phyloP scores from a whole-genome alignment of 495 filamentous ascomycete genomes.

The Penicillium cosmopolitanum region DNA sequence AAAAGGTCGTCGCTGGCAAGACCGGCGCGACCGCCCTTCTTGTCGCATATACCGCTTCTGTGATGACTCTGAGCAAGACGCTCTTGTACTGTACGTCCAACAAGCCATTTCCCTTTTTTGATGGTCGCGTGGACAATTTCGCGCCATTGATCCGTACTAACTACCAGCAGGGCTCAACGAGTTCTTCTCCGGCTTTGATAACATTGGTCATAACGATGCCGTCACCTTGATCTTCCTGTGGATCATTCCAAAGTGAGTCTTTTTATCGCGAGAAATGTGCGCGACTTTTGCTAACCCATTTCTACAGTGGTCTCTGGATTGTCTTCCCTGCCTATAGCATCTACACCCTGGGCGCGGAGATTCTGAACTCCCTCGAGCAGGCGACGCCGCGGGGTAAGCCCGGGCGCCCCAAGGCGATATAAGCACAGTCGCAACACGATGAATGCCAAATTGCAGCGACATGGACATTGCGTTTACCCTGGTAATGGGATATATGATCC shows the following conservation, averaged over 20 bases:
- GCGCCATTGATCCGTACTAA: background rate
- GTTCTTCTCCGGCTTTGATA: conserved; percentile 72
- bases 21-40: conserved; percentile 66
- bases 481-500: background rate
- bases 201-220: conserved; percentile 75
- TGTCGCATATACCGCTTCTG: conserved; percentile 66
- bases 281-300: background rate
- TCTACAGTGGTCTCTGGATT: conserved; percentile 74
- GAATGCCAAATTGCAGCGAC: too few species aligned
- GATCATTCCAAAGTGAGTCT: conserved; percentile 80
- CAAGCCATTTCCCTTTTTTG: background rate
- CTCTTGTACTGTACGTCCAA: conserved; percentile 74
- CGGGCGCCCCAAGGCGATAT: conserved; percentile 42
- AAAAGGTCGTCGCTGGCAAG: conserved; percentile 59
- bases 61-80: conserved; percentile 90
- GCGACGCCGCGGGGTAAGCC: conserved; percentile 40
- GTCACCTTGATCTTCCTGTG: conserved; percentile 64
- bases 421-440: conserved; percentile 1
- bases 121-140: background rate
- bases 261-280: background rate
- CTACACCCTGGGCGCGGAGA: conserved; percentile 69
- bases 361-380: conserved; percentile 66
- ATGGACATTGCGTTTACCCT: background rate
- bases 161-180: conserved; percentile 69
- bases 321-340: conserved; percentile 72